phyloP scores from a whole-genome alignment of 2,329 filamentous ascomycete genomes.

The Fonsecaea nubica region DNA sequence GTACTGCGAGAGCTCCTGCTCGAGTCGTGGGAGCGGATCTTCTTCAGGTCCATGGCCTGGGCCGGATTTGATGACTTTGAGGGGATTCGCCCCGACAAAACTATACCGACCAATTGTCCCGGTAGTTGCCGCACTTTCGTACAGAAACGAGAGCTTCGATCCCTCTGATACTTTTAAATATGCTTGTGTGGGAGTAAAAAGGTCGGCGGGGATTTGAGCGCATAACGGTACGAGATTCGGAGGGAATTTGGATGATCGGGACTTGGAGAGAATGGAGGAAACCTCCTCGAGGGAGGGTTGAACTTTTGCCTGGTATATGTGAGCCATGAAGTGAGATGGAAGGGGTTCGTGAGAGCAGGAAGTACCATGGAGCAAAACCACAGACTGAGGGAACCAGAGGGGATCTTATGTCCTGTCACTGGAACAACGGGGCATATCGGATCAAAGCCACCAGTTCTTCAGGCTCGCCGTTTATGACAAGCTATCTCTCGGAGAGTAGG shows the following conservation, averaged over 20 bases:
- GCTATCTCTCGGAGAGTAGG: not conserved
- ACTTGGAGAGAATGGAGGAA: conserved; percentile 61
- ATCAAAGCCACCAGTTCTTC: not conserved
- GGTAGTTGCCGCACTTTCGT: conserved; percentile 89
- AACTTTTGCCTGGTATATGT: conserved; percentile 52
- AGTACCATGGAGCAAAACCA: conserved; percentile 9
- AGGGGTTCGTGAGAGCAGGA: not conserved
- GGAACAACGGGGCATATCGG: not conserved
- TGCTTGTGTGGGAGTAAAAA: conserved; percentile 91
- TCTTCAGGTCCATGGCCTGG: conserved; percentile 81
- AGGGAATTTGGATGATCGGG: conserved; percentile 59
- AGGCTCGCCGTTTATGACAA: not conserved
- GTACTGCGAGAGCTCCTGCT: conserved; percentile 78
- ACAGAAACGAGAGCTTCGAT: conserved; percentile 86
- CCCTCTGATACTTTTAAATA: conserved; percentile 72
- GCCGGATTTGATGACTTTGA: conserved; percentile 84
- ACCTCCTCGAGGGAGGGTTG: conserved; percentile 69
- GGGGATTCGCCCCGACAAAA: conserved; percentile 83
- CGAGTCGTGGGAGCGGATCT: conserved; percentile 83
- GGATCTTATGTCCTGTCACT: not conserved
- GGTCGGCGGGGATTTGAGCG: conserved; percentile 85
- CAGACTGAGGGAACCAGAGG: not conserved
- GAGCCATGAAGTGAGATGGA: conserved; percentile 10
- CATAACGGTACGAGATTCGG: conserved; percentile 84
- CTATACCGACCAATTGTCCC: conserved; percentile 94